These are phyloP conservation scores for Hyphopichia khmerensis DNA, from an alignment of 1,139 yeast genomes.

Conservation along the genomic window DNA sequence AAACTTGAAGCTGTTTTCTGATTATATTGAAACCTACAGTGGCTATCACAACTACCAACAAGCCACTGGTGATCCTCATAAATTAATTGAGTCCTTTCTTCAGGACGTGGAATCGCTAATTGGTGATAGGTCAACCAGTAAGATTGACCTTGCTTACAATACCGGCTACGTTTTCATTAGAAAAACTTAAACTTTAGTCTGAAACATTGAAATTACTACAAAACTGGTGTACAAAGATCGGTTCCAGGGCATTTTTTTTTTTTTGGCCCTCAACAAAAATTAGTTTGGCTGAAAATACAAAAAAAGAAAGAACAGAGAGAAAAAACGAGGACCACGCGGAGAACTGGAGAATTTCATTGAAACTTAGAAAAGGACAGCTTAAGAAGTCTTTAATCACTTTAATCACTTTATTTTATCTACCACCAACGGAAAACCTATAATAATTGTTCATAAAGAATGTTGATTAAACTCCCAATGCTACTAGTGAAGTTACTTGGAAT, in stretches of 20 bases:
- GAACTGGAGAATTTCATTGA: not conserved
- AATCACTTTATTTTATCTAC: too few relatives aligned
- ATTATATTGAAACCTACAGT: slow-evolving; percentile 40
- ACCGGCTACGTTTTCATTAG: slow-evolving; percentile 40
- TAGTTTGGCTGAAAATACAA: not conserved
- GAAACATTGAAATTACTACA: too few relatives aligned
- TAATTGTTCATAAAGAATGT: slow-evolving; percentile 4
- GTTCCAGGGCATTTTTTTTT: too few relatives aligned
- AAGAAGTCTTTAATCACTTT: not conserved
- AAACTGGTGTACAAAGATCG: too few relatives aligned
- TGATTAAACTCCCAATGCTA: slow-evolving; percentile 15
- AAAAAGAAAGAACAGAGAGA: not conserved
- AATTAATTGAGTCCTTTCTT: slow-evolving; percentile 21
- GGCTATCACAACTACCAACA: slow-evolving; percentile 34
- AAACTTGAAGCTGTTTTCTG: slow-evolving; percentile 22
- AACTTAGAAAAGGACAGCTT: not conserved
- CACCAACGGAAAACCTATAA: too few relatives aligned
- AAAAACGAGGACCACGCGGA: not conserved
- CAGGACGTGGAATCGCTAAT: slow-evolving; percentile 24
- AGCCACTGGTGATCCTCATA: slow-evolving; percentile 24
- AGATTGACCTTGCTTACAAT: slow-evolving; percentile 36
- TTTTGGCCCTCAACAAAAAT: not conserved
- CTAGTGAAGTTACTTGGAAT: slow-evolving; percentile 13
- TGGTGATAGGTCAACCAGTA: slow-evolving; percentile 31
- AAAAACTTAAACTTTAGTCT: too few relatives aligned